Conservation (phyloP, 768 basidiomycete species). For the Epithele typhae region DNA sequence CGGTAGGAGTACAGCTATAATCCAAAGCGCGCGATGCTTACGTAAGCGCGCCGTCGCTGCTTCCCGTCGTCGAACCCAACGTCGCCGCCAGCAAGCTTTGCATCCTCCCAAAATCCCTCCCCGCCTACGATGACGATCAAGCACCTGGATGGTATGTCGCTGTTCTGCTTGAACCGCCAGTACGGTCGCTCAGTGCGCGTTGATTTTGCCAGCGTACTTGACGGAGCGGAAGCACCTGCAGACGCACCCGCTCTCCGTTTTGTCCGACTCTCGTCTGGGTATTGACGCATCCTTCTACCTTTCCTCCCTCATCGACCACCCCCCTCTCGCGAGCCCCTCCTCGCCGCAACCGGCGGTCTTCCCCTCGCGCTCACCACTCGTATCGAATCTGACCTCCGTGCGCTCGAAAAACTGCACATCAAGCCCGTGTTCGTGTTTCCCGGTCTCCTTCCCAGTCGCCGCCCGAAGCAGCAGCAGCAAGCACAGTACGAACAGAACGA, state of each 20-base stretch:
- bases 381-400: conserved; percentile 88
- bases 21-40: not conserved
- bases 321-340: conserved; percentile 81
- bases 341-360: conserved; percentile 92
- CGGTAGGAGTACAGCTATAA: not conserved
- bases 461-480: conserved; percentile 59
- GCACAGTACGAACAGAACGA: conserved; percentile 48
- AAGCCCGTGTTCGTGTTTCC: conserved; percentile 99
- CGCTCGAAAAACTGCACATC: conserved; percentile 87
- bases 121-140: conserved; percentile 69
- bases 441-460: conserved; percentile 75
- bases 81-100: not conserved
- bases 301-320: conserved; percentile 67
- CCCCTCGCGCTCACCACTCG: conserved; percentile 84
- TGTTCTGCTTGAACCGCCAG: not conserved
- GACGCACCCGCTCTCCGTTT: conserved; percentile 71
- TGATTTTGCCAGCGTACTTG: conserved; percentile 63
- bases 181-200: conserved; percentile 2
- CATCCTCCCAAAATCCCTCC: conserved; percentile 5
- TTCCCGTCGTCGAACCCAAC: conserved; percentile 10
- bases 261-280: conserved; percentile 90
- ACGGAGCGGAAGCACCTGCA: conserved; percentile 85
- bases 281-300: conserved; percentile 96
- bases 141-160: conserved; percentile 68
- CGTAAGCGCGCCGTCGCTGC: conserved; percentile 10